Evolutionary conservation across 345 rosid species (phyloP).

Genomic region (Geranium rotundifolium): DNA sequence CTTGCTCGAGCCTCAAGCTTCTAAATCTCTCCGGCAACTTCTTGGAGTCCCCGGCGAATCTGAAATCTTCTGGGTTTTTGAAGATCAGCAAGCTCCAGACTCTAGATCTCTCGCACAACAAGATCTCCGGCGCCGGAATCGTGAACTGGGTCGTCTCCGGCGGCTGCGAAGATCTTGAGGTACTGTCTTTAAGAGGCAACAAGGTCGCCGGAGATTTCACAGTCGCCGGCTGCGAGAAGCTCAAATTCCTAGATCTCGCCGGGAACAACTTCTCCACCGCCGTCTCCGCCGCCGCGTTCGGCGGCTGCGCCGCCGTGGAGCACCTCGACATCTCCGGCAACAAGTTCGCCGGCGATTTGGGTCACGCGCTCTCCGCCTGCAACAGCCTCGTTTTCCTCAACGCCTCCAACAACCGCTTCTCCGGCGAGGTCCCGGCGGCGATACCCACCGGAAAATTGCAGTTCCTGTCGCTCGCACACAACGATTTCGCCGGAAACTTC

Average conservation of each 20-base stretch:
- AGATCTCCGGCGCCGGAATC: conserved; percentile 38
- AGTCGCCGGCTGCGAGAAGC: conserved; percentile 48
- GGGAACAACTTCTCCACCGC: conserved; percentile 53
- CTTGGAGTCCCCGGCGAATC: conserved; percentile 28
- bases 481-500: conserved; percentile 54
- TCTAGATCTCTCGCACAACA: conserved; percentile 68
- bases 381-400: conserved; percentile 48
- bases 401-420: conserved; percentile 49
- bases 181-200: conserved; percentile 50
- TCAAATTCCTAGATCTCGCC: conserved; percentile 61
- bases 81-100: conserved; percentile 45
- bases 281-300: conserved; percentile 33
- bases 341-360: conserved; percentile 51
- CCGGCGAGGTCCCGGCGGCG: conserved; percentile 52
- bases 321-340: conserved; percentile 73
- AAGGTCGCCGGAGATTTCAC: conserved; percentile 52
- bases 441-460: conserved; percentile 42
- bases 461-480: conserved; percentile 40
- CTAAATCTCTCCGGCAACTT: conserved; percentile 53
- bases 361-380: conserved; percentile 44
- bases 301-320: conserved; percentile 51
- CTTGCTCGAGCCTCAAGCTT: conserved; percentile 39
- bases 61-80: conserved; percentile 29
- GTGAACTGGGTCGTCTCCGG: conserved; percentile 40
- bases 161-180: conserved; percentile 51